Evolutionary conservation across 352 stramenopile species (phyloP), one percentile per base, ranked within the genome.

Genomic region (Phytopythium ostracodes): DNA sequence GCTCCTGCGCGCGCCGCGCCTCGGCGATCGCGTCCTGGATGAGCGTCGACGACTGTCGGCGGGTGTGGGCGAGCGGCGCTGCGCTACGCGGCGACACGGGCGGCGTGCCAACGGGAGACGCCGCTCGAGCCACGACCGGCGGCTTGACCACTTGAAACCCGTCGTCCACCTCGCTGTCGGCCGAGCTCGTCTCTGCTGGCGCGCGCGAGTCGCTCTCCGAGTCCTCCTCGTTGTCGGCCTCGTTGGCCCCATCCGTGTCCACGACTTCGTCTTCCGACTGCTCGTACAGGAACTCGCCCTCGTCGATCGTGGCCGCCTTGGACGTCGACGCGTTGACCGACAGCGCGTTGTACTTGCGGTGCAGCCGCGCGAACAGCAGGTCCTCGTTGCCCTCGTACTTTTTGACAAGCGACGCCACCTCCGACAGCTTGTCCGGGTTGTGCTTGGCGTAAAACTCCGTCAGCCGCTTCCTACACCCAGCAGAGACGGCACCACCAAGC

Each of bases 381-480:
- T 94, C 79, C 63, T 94, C 84, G 55, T 93, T 91, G 31, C 79
- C 64, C 46, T 86, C 67, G 62, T 93, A 94, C 61, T 91, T 91
- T 36, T 73, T 67, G 10, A 94, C 51, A 20, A 92, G 67, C n/a
- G 76, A 67, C 24, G 88, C 77, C 33, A 94, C 73, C 27, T 87
- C 66, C 1, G 49, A 38, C 36, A 94, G 64, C 62, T 94, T 94
- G 27, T 65, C 53, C 10, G 83, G 79, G 57, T 94, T 92, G 70
- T 92, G 74, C 65, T 88, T 85, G 2, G 59, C 60, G 65, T 94
- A 94, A 63, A 94, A 94, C 25, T 67, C 73, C 47, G 75, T 38
- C 61, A 94, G 54, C 43, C 79, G 68, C 59, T 73, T 67, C 20
- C 81, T 88, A 56, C 31, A 70, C 3, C 31, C 24, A 43, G 43